Evolutionary conservation across 768 basidiomycete species (phyloP), one percentile per base, ranked within the genome.

Genomic region (Porpolomopsis calyptriformis): DNA sequence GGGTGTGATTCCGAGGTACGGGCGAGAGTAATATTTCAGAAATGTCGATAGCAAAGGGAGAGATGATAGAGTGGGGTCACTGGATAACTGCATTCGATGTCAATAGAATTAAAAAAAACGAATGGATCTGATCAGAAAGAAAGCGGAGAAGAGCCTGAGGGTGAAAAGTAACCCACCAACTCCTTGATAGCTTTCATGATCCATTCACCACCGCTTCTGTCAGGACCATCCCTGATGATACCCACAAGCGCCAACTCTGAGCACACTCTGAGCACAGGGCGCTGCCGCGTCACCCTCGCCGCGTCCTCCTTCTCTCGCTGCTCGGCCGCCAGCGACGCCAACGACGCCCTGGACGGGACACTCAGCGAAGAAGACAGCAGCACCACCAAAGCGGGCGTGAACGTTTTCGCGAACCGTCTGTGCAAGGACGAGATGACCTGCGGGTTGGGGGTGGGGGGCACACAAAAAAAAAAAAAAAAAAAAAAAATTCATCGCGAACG

Each of bases 251-350:
- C 92, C 33, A 98, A 70, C 63, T 99, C 96, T 1, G 89, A 80
- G 53, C 87, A 85, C 16, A 97, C 80, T 36, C 93, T 76, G 47
- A 98, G 65, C 25, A 92, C 67, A 2, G 89, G 88, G 18, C 96
- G 74, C 61, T 97, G 92, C 40, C 85, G 80, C 4, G 76, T 55
- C 22, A 99, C 67, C 20, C 96, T 75, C 7, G 78, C 67, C 40
- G 76, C 68, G 52, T 98, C 93, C 51, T 99, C 96, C 64, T 90
- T 94, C 59, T 99, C 96, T 40, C 83, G 78, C 54, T 91, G 92
- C 56, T 91, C 90, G 0, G 72, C 69, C 2, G 74, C 65, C 39
- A 88, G 59, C 4, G 70, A 61, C n/a, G 77, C 65, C 3, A 87
- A 64, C 0, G 74, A 57, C 4, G 75, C 65, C 41, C 76, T 71